phyloP scores from a whole-genome alignment of 768 basidiomycete species.

The Tulasnella sp. region DNA sequence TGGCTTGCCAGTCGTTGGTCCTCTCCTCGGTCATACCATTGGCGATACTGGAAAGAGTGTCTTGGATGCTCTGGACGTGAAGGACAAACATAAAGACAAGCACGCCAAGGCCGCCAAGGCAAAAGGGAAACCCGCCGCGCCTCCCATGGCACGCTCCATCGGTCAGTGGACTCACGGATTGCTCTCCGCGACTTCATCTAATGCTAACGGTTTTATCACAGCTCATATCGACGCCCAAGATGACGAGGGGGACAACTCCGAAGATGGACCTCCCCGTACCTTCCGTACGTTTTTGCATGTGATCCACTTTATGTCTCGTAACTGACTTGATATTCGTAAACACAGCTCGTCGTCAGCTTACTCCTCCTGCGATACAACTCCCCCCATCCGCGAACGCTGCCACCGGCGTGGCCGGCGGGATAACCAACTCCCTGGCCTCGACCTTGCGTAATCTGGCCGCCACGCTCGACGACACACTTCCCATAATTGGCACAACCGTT shows the following conservation, averaged over 20 bases:
- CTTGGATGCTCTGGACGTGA: not conserved
- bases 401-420: not conserved
- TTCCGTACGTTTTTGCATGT: not conserved
- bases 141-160: not conserved
- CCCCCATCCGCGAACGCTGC: not conserved
- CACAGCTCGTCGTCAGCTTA: not conserved
- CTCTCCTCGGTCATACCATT: not conserved
- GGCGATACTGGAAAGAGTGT: not conserved
- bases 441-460: not conserved
- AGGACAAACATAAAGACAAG: not conserved
- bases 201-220: not conserved
- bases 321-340: not conserved
- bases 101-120: not conserved
- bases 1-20: not conserved
- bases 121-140: not conserved
- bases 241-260: no score
- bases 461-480: constrained; percentile 1
- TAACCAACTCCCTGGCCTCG: not conserved
- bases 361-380: not conserved
- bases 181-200: not conserved
- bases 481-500: not conserved
- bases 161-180: not conserved
- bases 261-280: no score
- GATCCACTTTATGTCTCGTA: not conserved
- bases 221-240: not conserved